Evolutionary conservation across 1,284 basidiomycete species (phyloP), one percentile per base, ranked within the genome.

Genomic region (Ustilago bromivora): DNA sequence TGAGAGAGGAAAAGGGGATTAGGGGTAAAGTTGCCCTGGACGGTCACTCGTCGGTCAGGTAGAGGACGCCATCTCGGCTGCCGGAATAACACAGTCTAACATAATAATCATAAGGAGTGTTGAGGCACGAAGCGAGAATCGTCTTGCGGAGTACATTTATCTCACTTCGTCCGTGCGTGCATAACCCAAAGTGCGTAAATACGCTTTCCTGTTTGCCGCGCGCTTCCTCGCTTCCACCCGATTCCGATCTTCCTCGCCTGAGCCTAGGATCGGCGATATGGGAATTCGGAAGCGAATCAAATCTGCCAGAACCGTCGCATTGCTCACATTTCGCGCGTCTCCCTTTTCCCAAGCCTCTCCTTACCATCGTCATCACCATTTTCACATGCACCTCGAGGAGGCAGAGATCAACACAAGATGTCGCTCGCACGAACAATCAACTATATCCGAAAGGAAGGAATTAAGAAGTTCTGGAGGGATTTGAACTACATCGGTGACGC

Each of bases 401-500:
- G 23, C 2, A 28, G 15, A 35, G 31, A 23, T 17, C 17, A 17
- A 43, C 43, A 19, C 43, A 63, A 19, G 28, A 71, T 85, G 84
- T 85, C 84, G 59, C 72, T 85, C 60, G 71, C 78, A 52, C 80
- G 84, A 34, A 84, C 82, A 23, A 67, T 85, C 62, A 75, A 78
- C 57, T 71, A 79, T 63, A 80, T 84, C 63, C 74, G 80, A 43
- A 78, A 81, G 67, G 81, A 78, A 23, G 84, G 84, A 12, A 57
- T 82, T 56, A 68, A 74, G 57, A 79, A 82, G 65, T 85, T 73
- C 76, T 85, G 82, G 82, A 69, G 80, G 15, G 82, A 85, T 61
- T 66, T 85, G 53, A 77, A 84, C 64, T 82, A 82, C 62, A 84
- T 85, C 34, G 84, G 84, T 60, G 84, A 85, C 49, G 82, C 84